Base-by-base conservation (phyloP, 306 rosid species). In the Crataegus laevigata region DNA sequence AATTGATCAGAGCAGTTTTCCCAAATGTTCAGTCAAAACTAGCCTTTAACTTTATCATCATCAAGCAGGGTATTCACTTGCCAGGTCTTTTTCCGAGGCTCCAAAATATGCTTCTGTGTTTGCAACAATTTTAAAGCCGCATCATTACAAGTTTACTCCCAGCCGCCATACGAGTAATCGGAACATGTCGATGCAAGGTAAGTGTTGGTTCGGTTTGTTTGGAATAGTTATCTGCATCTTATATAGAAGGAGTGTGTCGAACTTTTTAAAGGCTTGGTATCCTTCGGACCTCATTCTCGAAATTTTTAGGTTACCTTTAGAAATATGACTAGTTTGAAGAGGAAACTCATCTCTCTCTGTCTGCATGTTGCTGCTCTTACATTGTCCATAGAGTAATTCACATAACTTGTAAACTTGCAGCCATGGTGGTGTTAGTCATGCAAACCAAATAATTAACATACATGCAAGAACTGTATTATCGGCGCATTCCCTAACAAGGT, bases 21-120 rank as follows among this genome's bases (percentile, higher is more conserved):
- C 28, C 71, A 66, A 57, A 63, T 78, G 52, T 38, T 81, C 65
- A 34, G 8, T 34, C 38, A 34, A 34, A 34, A 34, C 8, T 34
- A 34, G 38, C 38, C 38, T 5, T 1, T 28, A 45, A 58, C 42
- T 82, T 42, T 30, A 47, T 21, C 61, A 69, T 82, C 66, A 25
- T 79, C 66, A 74, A 78, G 71, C 86, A 94, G 97, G 97, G 66
- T 94, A 94, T 82, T 94, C 99, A 45, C 97, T 94, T 45, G 99
- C 90, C 84, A 94, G 97, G 89, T 94, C 99, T 75, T 82, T 94
- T 83, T 94, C 99, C 4, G 99, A 94, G 82, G 99, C 96, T 86
- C 96, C 99, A 60, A 76, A 92, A 73, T 94, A 90, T 83, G 99
- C 97, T 74, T 82, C 92, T 57, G 91, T 88, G 26, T 92, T 94